Evolutionary conservation across 495 filamentous ascomycete species (phyloP).

Genomic region (Ramalina intermedia): DNA sequence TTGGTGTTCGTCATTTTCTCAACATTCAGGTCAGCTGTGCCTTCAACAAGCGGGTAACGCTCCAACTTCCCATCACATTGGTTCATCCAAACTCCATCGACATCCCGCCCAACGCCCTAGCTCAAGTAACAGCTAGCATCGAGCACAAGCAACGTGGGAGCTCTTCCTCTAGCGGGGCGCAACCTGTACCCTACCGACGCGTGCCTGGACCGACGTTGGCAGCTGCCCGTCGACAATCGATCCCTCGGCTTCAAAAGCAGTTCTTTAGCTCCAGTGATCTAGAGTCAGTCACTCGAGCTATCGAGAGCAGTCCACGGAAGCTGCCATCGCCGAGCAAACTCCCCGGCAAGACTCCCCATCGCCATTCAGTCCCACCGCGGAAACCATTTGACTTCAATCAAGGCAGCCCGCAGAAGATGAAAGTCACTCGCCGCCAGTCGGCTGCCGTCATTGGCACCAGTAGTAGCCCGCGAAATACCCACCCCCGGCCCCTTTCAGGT

Average conservation of each 20-base stretch:
- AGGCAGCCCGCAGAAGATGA: constrained; percentile 1
- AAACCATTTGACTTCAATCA: not conserved
- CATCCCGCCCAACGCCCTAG: constrained; percentile 43
- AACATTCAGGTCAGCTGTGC: constrained; percentile 29
- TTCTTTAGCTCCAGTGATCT: constrained; percentile 6
- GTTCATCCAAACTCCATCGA: constrained; percentile 47
- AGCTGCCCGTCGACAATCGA: constrained; percentile 13
- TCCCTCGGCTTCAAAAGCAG: constrained; percentile 8
- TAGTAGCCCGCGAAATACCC: not conserved
- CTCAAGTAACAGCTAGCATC: constrained; percentile 41
- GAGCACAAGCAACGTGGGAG: constrained; percentile 27
- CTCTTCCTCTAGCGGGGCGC: constrained; percentile 2
- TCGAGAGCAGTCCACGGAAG: constrained; percentile 13
- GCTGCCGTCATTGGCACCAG: not conserved
- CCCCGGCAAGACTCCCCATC: not conserved
- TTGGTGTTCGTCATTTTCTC: constrained; percentile 40
- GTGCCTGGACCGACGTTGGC: constrained; percentile 15
- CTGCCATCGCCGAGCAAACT: not conserved
- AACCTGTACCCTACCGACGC: constrained; percentile 11
- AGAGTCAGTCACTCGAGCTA: constrained; percentile 5
- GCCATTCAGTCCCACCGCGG: not conserved
- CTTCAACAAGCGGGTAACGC: constrained; percentile 31
- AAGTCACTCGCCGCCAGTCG: constrained; percentile 9
- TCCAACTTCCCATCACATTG: constrained; percentile 40
- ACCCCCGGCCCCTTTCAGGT: not conserved